Base-by-base conservation (phyloP, 1,284 basidiomycete genomes). In the Pseudozyma sp. region DNA sequence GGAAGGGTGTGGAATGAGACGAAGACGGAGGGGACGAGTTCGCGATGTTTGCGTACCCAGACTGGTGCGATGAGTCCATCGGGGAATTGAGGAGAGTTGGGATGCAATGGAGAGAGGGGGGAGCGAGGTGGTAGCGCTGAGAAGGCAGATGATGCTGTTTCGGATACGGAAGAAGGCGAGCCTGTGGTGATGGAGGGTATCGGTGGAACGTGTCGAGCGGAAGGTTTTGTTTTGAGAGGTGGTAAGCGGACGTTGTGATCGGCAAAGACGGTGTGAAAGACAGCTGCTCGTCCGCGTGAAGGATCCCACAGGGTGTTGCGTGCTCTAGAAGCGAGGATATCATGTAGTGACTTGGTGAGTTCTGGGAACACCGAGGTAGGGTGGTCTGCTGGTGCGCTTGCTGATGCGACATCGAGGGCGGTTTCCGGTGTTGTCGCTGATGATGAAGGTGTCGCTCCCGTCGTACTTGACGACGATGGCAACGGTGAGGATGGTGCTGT, bases 41-140 rank as follows among this genome's bases (percentile, higher is more conserved):
- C 90, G 0, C 93, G 92, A 81, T 98, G 95, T 85, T 97, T 99
- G 48, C 94, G 88, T 16, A 97, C 90, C 96, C 96, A 99, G 78
- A 98, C 93, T 0, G 95, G 96, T 1, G 95, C 94, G 61, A 99
- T 93, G 50, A 99, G 86, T 0, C 96, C 96, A 83, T 99, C 96
- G 0, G 96, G 96, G 83, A 93, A 89, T 14, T 97, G 87, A 0
- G 96, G 95, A 0, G 94, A 95, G 1, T 90, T 88, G 0, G 92
- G 90, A 0, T 92, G 93, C 30, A 97, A 86, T 0, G 96, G 96
- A 0, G 93, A 97, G 8, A 98, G 87, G 0, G 94, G 94, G 0
- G 94, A 97, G 84, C 94, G 93, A 53, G 69, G 68, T 53, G 54
- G 82, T 52, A 73, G 77, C 48, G 51, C 57, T 24, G 58, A 75